Evolutionary conservation across 345 rosid genomes (phyloP).

Genomic region (Salix viminalis): DNA sequence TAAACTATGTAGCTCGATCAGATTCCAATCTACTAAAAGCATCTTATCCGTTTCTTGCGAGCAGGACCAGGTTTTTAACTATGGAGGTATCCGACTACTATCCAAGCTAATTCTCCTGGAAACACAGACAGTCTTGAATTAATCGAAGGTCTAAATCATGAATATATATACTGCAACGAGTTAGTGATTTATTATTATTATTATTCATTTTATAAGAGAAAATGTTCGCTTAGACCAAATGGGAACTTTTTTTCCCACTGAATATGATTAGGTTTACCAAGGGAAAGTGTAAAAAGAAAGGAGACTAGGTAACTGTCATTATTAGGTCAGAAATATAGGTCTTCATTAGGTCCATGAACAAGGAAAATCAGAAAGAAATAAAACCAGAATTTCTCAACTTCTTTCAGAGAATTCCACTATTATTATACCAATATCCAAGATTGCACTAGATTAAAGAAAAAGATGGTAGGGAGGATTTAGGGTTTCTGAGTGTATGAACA

Average conservation of each 20-base stretch:
- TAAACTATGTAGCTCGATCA: neutral
- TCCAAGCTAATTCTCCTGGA: neutral
- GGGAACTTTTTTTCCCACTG: neutral
- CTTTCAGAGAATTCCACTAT: conserved; percentile 13
- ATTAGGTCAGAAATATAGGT: conserved; percentile 30
- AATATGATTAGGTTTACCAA: neutral
- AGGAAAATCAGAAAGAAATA: conserved; percentile 13
- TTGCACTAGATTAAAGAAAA: conserved; percentile 30
- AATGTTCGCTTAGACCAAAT: neutral
- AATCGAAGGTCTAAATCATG: neutral
- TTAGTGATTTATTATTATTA: neutral
- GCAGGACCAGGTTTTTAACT: neutral
- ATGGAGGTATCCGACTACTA: neutral
- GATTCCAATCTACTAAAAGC: neutral
- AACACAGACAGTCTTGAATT: neutral
- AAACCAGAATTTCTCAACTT: conserved; percentile 21
- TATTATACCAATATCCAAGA: conserved; percentile 22
- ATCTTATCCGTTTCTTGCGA: neutral
- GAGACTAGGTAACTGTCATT: conserved; percentile 3
- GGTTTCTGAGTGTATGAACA: conserved; percentile 31
- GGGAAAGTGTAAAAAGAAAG: conserved; percentile 1
- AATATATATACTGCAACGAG: neutral
- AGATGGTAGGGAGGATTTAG: conserved; percentile 23
- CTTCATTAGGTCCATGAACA: conserved; percentile 25
- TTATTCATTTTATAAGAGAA: neutral